Evolutionary conservation across 306 rosid genomes (phyloP), one percentile per base, ranked within the genome.

Genomic region (Quercus gilva): DNA sequence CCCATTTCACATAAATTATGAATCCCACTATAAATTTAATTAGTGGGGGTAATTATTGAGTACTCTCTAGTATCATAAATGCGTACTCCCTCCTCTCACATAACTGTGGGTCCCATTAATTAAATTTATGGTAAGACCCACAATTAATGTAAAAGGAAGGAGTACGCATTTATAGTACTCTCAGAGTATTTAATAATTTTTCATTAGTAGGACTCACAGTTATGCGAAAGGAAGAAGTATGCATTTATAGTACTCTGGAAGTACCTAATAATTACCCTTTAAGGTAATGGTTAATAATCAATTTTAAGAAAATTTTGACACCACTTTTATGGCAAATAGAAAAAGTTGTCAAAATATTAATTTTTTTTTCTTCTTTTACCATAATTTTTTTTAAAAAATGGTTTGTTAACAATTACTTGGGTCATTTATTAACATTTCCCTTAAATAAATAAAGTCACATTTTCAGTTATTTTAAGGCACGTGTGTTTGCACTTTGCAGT

Each of bases 61-160:
- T 6, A 35, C 9, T 6, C 0, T 0, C 0, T 0, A 35, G 2
- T 35, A 35, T 35, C 8, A 6, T 6, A 35, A 35, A 35, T 35
- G 9, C 0, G 0, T 35, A 35, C 0, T 35, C 0, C 0, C 0
- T 0, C 0, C 0, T 33, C 0, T 35, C 0, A 35, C 2, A 35
- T 35, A 35, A 35, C 2, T 35, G 0, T 35, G 0, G 0, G 2
- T 35, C 2, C 0, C 2, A 35, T 2, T 5, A 35, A 35, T 35
- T 35, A 35, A 35, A 35, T 35, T 35, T 35, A 33, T 33, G 0
- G 2, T 5, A 2, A 0, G 2, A 33, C 8, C 0, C 2, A 33
- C 0, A 33, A 33, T 35, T 35, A 0, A 35, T 5, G 41, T 35
- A 0, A 35, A 35, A 35, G 0, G 41, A 35, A 0, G 0, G 41